Conservation (phyloP, 2,329 filamentous ascomycete species). For the Fusarium temperatum region DNA sequence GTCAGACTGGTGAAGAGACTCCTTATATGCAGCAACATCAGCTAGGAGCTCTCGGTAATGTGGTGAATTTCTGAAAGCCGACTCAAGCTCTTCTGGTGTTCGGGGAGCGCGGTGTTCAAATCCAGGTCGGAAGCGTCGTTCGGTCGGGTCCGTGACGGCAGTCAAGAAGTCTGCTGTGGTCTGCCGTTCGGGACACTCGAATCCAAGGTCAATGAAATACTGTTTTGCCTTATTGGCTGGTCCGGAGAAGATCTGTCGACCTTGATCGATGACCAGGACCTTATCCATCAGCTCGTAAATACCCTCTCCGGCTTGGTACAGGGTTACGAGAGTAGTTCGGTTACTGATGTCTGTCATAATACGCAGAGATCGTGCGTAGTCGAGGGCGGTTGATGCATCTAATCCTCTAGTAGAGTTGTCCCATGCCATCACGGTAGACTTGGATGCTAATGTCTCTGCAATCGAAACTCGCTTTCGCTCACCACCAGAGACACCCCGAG, state of each 20-base stretch:
- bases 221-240: constrained; percentile 66
- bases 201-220: constrained; percentile 75
- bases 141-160: constrained; percentile 65
- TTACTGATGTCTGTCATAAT: constrained; percentile 81
- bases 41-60: constrained; percentile 66
- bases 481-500: constrained; percentile 80
- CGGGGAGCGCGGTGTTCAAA: constrained; percentile 72
- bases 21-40: constrained; percentile 63
- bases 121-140: constrained; percentile 72
- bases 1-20: constrained; percentile 59
- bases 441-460: constrained; percentile 78
- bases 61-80: constrained; percentile 69
- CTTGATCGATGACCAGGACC: constrained; percentile 78
- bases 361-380: constrained; percentile 75
- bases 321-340: constrained; percentile 57
- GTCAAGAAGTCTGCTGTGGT: constrained; percentile 60
- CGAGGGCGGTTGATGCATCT: constrained; percentile 80
- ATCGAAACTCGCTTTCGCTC: constrained; percentile 84
- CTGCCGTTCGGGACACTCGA: constrained; percentile 72
- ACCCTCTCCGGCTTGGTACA: constrained; percentile 56
- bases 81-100: constrained; percentile 72
- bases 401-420: constrained; percentile 84
- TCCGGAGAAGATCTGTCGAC: constrained; percentile 74
- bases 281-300: constrained; percentile 74
- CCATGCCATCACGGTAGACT: constrained; percentile 78